Base-by-base conservation (phyloP, 768 basidiomycete species). In the Lentinula boryana region DNA sequence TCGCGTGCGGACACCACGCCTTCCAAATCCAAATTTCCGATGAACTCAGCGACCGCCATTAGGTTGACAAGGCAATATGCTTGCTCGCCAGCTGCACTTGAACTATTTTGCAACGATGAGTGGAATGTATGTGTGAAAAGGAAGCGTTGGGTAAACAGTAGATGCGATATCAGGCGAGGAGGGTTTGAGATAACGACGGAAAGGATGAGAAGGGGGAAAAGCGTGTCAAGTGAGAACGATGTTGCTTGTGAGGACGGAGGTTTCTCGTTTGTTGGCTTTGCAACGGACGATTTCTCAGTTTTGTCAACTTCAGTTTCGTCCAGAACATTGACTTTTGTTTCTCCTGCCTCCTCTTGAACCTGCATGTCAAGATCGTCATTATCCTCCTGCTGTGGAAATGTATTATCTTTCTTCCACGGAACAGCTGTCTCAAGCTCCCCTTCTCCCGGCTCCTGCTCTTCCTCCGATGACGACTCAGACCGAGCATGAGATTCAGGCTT, bases 151-250 rank as follows among this genome's bases (percentile, higher is more conserved):
- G 86, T 80, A 75, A 81, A 81, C 62, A 88, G 74, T 63, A 95
- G 68, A 75, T 87, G 80, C 66, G 91, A 78, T 64, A 95, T 77
- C 0, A 98, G 81, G 61, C 85, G 87, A 0, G 86, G 78, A 1
- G 97, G 96, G 69, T 98, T 98, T 12, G 91, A 80, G 71, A 93
- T 93, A 67, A 98, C 95, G 44, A 97, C 93, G 1, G 94, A 86
- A 68, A 89, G 97, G 52, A 98, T 99, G 71, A 98, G 86, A 62
- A 98, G 74, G 0, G 96, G 96, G 15, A 99, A 82, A 41, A 99
- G 87, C 44, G 97, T 82, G 68, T 98, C 96, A 4, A 90, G 41
- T 31, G 63, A 62, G 8, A 65, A 52, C 36, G 68, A 40, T 50
- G 68, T 54, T n/a, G 66, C 54, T 65, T 64, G 49, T 67, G 56